These are phyloP conservation scores for Paramecium primaurelia DNA, from an alignment of 73 alveolate species.

Conservation along the genomic window DNA sequence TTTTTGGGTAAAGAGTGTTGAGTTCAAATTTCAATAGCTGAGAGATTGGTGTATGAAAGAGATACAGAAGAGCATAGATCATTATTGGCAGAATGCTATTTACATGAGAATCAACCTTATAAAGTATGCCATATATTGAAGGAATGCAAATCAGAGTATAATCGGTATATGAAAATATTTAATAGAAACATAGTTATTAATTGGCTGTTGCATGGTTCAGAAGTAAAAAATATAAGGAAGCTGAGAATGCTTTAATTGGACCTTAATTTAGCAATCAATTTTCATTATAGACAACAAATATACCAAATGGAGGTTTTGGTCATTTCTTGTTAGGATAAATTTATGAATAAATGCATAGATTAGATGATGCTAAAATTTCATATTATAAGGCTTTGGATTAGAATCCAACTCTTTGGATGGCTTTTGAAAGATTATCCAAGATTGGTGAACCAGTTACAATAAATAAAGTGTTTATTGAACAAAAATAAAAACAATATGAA, in stretches of 20 bases:
- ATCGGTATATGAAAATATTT: constrained; percentile 15
- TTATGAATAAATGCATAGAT: constrained; percentile 73
- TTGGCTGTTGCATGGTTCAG: constrained; percentile 87
- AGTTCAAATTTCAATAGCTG: constrained; percentile 69
- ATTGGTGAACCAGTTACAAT: constrained; percentile 55
- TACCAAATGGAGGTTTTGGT: constrained; percentile 97
- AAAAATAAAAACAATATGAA: constrained; percentile 25
- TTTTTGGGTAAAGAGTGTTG: constrained; percentile 63
- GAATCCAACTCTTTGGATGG: constrained; percentile 96
- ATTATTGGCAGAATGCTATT: constrained; percentile 89
- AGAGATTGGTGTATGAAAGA: constrained; percentile 49
- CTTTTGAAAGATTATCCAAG: constrained; percentile 87
- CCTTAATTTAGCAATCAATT: constrained; percentile 55
- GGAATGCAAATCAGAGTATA: constrained; percentile 76
- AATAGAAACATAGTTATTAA: constrained; percentile 65
- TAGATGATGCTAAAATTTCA: constrained; percentile 83
- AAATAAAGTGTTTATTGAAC: constrained; percentile 32
- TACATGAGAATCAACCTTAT: constrained; percentile 83
- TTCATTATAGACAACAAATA: constrained; percentile 7
- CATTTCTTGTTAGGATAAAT: constrained; percentile 81
- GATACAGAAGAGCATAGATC: constrained; percentile 87
- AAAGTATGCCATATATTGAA: constrained; percentile 91
- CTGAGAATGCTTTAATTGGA: constrained; percentile 83
- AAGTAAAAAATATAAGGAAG: constrained; percentile 83
- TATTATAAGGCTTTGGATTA: constrained; percentile 78